Evolutionary conservation across 2,329 filamentous ascomycete species (phyloP), one percentile per base, ranked within the genome.

Genomic region (Penicillium fuscoglaucum): DNA sequence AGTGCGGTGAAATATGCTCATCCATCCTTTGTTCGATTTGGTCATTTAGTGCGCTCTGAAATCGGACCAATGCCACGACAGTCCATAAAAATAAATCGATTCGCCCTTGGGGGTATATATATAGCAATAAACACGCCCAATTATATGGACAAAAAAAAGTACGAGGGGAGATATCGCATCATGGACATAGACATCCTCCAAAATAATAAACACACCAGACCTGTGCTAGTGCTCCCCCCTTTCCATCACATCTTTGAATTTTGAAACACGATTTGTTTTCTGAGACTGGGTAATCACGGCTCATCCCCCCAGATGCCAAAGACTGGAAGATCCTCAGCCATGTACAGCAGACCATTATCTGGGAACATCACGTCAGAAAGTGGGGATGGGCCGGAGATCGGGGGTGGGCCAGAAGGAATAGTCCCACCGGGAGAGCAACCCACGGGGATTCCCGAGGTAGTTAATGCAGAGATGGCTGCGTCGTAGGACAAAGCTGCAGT

Each of bases 221-320:
- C 37, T 33, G 17, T 6, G 21, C 45, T 10, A 15, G 26, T 24
- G 31, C 26, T 12, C 44, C 33, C 33, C 6, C 41, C 33, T 41
- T 41, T 31, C 9, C 19, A 48, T 40, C 12, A 9, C 12, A 29
- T 12, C 15, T 7, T 33, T n/a, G 4, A 28, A 10, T 4, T 4
- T 31, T 39, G 12, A 17, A 21, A 46, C 29, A 37, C 3, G 17
- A 21, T 12, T 28, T 6, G 9, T 15, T 44, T 21, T 6, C 31
- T 7, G 6, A 29, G 2, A 9, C 19, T 17, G n/a, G 4, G 15
- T 28, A 31, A 45, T 65, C 60, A 69, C 13, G 61, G 39, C 21
- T 73, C 63, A 1, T 62, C 70, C 51, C 60, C 67, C 68, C 71
- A 74, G 6, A 72, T 61, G 4, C 71, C 71, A 55, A 73, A 72